Evolutionary conservation across 108 stramenopile genomes (phyloP).

Genomic region (Chaetoceros muelleri): DNA sequence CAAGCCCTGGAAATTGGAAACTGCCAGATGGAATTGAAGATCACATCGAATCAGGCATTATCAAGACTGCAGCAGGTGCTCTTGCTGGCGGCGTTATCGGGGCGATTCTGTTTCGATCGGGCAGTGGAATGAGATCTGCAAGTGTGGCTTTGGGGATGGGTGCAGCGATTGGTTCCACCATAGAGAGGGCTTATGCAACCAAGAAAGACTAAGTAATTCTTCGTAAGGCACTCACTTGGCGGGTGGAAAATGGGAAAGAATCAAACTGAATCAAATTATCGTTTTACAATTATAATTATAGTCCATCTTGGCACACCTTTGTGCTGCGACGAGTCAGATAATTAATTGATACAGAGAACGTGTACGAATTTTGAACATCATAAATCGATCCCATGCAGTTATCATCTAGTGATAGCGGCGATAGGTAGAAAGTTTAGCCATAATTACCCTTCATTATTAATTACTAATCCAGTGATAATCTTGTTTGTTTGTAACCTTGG

Average conservation of each 20-base stretch:
- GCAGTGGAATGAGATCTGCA: constrained; percentile 30
- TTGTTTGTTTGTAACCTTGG: neutral
- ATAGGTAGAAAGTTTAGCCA: too few relatives aligned
- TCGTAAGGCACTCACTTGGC: too few relatives aligned
- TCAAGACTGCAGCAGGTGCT: constrained; percentile 27
- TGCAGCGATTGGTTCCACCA: constrained; percentile 41
- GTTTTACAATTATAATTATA: too few relatives aligned
- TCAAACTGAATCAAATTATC: too few relatives aligned
- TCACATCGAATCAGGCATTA: constrained; percentile 30
- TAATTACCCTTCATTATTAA: too few relatives aligned
- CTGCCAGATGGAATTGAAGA: constrained; percentile 49
- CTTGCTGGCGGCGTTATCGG: constrained; percentile 36
- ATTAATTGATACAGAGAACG: too few relatives aligned
- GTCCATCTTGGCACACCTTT: too few relatives aligned
- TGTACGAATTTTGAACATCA: too few relatives aligned
- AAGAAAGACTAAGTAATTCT: neutral
- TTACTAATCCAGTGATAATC: neutral
- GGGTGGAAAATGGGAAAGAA: too few relatives aligned
- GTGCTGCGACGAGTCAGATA: too few relatives aligned
- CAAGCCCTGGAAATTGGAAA: constrained; percentile 40
- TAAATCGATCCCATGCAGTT: too few relatives aligned
- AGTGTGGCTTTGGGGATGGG: constrained; percentile 37
- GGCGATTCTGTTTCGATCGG: constrained; percentile 28
- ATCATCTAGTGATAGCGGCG: too few relatives aligned
- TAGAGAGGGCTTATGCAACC: constrained; percentile 12